These are phyloP conservation scores for Jatropha multifida DNA, from an alignment of 441 rosid genomes.

Conservation along the genomic window DNA sequence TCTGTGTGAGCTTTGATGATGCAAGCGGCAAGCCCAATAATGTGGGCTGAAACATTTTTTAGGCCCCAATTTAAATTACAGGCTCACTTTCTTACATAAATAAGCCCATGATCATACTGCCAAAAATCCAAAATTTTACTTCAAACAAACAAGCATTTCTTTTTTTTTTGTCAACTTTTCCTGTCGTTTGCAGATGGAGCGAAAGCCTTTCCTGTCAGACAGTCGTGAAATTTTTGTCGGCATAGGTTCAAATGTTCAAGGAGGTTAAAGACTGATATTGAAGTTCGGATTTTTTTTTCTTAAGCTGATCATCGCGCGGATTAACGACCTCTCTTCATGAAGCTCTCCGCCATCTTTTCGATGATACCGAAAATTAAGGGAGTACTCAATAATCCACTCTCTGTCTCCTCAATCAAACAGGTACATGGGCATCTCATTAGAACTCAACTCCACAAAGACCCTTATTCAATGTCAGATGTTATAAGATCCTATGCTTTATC, in stretches of 20 bases:
- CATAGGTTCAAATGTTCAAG: no score
- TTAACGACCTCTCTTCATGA: slow-evolving; percentile 12
- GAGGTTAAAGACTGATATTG: no score
- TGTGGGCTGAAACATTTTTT: not conserved
- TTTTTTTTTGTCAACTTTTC: no score
- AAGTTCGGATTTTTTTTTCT: no score
- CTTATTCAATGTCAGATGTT: slow-evolving; percentile 37
- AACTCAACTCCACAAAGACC: slow-evolving; percentile 35
- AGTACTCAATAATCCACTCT: slow-evolving; percentile 4
- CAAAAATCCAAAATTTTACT: no score
- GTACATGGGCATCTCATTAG: slow-evolving; percentile 47
- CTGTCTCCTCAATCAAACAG: slow-evolving; percentile 30
- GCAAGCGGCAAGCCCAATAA: no score
- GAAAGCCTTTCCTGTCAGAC: no score
- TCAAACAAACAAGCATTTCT: no score
- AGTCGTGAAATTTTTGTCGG: no score
- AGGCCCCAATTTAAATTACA: not conserved
- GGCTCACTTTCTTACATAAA: not conserved
- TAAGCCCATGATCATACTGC: not conserved
- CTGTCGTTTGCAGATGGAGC: no score
- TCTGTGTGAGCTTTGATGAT: no score
- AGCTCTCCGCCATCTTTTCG: slow-evolving; percentile 22
- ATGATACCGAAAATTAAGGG: slow-evolving; percentile 18
- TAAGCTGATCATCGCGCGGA: not conserved
- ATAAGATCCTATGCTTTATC: slow-evolving; percentile 45